phyloP scores from a whole-genome alignment of 306 rosid genomes.

The Lathyrus tuberosus region DNA sequence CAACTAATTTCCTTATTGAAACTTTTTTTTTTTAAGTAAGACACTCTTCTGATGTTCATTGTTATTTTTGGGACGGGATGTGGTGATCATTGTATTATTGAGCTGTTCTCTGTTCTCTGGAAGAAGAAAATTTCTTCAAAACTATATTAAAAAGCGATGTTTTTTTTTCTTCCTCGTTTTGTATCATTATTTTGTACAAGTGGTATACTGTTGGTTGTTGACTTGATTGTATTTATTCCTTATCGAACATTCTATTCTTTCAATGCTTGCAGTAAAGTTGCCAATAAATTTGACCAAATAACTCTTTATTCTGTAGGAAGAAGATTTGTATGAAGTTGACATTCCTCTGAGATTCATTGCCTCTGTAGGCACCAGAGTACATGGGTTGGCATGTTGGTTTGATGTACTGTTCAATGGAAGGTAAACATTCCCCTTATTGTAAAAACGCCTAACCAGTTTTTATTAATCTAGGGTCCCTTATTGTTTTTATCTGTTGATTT shows the following conservation, averaged over 20 bases:
- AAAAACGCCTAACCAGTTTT: constrained; percentile 9
- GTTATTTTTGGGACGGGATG: background rate
- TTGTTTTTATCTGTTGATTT: constrained; percentile 15
- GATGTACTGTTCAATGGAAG: constrained; percentile 94
- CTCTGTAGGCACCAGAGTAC: constrained; percentile 86
- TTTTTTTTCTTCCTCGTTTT: background rate
- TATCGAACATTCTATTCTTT: background rate
- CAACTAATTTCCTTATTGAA: constrained; percentile 9
- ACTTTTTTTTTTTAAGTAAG: constrained; percentile 3
- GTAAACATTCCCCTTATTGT: constrained; percentile 46
- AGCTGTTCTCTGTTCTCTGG: background rate
- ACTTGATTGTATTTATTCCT: constrained; percentile 11
- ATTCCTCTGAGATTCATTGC: constrained; percentile 82
- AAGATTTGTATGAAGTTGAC: constrained; percentile 83
- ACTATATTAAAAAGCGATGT: constrained; percentile 2
- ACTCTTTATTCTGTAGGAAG: constrained; percentile 64
- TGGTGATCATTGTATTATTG: constrained; percentile 2
- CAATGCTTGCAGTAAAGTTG: constrained; percentile 22
- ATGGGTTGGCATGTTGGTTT: constrained; percentile 98
- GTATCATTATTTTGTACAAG: constrained; percentile 7
- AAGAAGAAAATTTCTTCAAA: background rate
- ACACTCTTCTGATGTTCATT: constrained; percentile 12
- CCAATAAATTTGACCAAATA: constrained; percentile 10
- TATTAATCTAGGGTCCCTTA: constrained; percentile 9
- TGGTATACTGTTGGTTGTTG: background rate